These are phyloP conservation scores for Dalbergia cochinchinensis DNA, from an alignment of 306 rosid genomes.

Conservation along the genomic window DNA sequence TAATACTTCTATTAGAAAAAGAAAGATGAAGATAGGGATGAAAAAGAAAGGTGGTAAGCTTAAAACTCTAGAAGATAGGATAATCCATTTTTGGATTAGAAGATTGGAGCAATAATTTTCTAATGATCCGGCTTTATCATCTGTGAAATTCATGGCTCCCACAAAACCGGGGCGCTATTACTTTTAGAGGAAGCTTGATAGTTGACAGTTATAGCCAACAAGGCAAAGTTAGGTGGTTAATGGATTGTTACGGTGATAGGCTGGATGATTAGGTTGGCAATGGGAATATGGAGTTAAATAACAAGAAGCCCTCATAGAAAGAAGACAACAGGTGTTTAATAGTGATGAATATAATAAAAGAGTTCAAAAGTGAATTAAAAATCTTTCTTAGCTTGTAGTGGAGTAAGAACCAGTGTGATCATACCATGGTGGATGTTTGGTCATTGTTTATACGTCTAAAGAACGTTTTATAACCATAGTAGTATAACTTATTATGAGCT, in stretches of 20 bases:
- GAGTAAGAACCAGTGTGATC: slow-evolving; percentile 26
- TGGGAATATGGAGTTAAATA: slow-evolving; percentile 18
- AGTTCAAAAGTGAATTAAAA: not conserved
- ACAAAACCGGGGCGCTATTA: slow-evolving; percentile 7
- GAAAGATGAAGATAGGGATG: not conserved
- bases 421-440: slow-evolving; percentile 26
- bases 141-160: slow-evolving; percentile 17
- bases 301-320: slow-evolving; percentile 24
- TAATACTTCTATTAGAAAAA: slow-evolving; percentile 1
- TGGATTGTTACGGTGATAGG: slow-evolving; percentile 7
- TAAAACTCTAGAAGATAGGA: slow-evolving; percentile 3
- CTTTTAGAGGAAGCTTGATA: slow-evolving; percentile 30
- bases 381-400: slow-evolving; percentile 13
- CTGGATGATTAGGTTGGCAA: slow-evolving; percentile 8
- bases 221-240: slow-evolving; percentile 16
- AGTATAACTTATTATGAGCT: slow-evolving; percentile 16
- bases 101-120: not conserved
- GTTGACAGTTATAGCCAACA: slow-evolving; percentile 4
- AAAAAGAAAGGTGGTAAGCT: slow-evolving; percentile 3
- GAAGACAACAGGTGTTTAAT: not conserved
- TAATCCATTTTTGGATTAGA: slow-evolving; percentile 16
- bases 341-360: not conserved
- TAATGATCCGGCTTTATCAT: slow-evolving; percentile 15
- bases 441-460: slow-evolving; percentile 36
- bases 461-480: slow-evolving; percentile 2